Conservation (phyloP, 345 rosid species). For the Rhodomyrtus tomentosa region DNA sequence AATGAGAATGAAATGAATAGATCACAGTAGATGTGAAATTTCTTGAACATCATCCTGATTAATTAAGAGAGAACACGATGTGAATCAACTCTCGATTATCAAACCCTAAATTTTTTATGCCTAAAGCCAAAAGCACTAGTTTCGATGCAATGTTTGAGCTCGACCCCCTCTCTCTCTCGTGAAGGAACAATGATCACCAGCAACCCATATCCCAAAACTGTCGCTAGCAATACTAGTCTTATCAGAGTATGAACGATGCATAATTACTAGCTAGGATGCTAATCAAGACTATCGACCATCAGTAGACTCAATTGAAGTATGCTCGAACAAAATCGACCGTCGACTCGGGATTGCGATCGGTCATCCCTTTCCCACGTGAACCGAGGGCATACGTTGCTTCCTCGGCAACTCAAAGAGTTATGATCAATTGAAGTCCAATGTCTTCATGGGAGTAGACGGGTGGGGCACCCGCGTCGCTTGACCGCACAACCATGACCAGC, state of each 20-base stretch:
- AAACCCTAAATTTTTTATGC: not conserved
- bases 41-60: not conserved
- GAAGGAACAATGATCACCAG: not conserved
- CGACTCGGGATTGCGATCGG: not conserved
- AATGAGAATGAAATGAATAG: not conserved
- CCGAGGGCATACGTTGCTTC: not conserved
- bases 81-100: accelerated
- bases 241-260: too few relatives aligned
- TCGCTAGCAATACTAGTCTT: not conserved
- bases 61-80: accelerated
- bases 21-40: accelerated
- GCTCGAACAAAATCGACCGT: not conserved
- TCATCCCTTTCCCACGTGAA: not conserved
- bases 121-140: not conserved
- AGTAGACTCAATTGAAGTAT: not conserved
- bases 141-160: accelerated
- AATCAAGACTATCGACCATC: not conserved
- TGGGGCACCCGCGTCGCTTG: not conserved
- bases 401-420: not conserved
- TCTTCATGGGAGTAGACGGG: not conserved
- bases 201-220: accelerated
- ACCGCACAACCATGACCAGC: not conserved
- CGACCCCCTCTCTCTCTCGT: accelerated
- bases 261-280: not conserved
- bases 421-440: not conserved